phyloP scores from a whole-genome alignment of 495 filamentous ascomycete genomes.

The Hamigera avellanea region DNA sequence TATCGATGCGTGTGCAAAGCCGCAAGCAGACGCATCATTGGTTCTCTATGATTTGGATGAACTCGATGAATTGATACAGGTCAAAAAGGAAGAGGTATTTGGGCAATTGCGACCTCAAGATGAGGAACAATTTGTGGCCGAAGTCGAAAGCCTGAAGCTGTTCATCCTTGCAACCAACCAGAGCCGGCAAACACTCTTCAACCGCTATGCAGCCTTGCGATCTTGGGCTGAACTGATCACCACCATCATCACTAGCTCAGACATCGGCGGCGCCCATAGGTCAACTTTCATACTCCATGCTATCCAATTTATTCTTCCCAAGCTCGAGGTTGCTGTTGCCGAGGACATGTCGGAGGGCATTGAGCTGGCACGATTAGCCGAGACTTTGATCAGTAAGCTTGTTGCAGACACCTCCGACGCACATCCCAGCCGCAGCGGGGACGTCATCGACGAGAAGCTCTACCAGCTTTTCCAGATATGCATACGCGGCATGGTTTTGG shows the following conservation, averaged over 20 bases:
- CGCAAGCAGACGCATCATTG: conserved; percentile 32
- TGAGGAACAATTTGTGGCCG: conserved; percentile 41
- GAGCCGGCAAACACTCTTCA: conserved; percentile 41
- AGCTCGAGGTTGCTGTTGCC: conserved; percentile 60
- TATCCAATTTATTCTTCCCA: conserved; percentile 75
- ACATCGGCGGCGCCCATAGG: conserved; percentile 54
- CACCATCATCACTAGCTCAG: conserved; percentile 65
- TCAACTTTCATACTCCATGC: conserved; percentile 70
- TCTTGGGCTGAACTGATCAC: conserved; percentile 75
- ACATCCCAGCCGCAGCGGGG: conserved; percentile 40
- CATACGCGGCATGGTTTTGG: conserved; percentile 60
- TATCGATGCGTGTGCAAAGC: conserved; percentile 44
- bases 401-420: conserved; percentile 40
- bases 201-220: conserved; percentile 52
- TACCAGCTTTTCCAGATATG: conserved; percentile 83
- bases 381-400: conserved; percentile 62
- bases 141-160: conserved; percentile 45
- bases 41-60: conserved; percentile 44
- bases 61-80: conserved; percentile 48
- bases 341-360: conserved; percentile 52
- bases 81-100: conserved; percentile 40
- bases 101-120: conserved; percentile 44
- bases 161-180: conserved; percentile 61
- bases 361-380: conserved; percentile 65
- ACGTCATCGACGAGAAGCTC: conserved; percentile 77